phyloP scores from a whole-genome alignment of 805 yeast genomes.

The Ogataea nonfermentans region DNA sequence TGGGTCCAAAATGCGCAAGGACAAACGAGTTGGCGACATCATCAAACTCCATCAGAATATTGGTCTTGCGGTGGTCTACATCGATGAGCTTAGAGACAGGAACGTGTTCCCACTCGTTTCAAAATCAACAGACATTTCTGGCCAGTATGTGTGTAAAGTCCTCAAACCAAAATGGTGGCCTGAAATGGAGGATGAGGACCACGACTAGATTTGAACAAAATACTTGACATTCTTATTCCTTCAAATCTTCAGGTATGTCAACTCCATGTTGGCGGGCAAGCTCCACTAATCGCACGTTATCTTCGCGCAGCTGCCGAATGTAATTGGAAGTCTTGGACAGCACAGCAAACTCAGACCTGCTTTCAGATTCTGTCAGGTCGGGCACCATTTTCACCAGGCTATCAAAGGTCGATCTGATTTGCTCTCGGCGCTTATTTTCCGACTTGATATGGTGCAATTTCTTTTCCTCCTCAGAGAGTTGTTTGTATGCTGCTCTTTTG shows the following conservation, averaged over 20 bases:
- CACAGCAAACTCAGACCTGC: constrained; percentile 76
- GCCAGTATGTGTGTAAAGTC: constrained; percentile 47
- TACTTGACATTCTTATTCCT: constrained; percentile 3
- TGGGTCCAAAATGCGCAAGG: constrained; percentile 30
- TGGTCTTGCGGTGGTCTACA: constrained; percentile 63
- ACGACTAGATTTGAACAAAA: constrained; percentile 9
- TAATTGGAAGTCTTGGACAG: constrained; percentile 56
- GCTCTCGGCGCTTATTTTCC: constrained; percentile 83
- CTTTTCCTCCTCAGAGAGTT: constrained; percentile 33
- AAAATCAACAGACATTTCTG: constrained; percentile 16
- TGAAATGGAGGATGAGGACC: constrained; percentile 27
- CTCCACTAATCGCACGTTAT: constrained; percentile 45
- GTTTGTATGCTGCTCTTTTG: constrained; percentile 12
- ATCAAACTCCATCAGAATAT: constrained; percentile 53
- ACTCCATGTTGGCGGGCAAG: constrained; percentile 39
- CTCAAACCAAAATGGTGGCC: constrained; percentile 81
- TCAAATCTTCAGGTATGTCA: constrained; percentile 38
- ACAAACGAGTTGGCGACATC: constrained; percentile 59
- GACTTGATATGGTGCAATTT: constrained; percentile 41
- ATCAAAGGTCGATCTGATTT: constrained; percentile 80
- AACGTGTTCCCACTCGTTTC: constrained; percentile 24
- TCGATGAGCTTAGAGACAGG: constrained; percentile 32
- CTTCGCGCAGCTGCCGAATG: constrained; percentile 47
- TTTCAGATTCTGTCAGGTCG: constrained; percentile 61
- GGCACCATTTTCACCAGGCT: constrained; percentile 75